A percentile compares a stretch with the other conserved stretches of the same genome.
These are phyloP conservation scores for Pythium biforme DNA, from an alignment of 352 stramenopile genomes.

Conservation along the genomic window DNA sequence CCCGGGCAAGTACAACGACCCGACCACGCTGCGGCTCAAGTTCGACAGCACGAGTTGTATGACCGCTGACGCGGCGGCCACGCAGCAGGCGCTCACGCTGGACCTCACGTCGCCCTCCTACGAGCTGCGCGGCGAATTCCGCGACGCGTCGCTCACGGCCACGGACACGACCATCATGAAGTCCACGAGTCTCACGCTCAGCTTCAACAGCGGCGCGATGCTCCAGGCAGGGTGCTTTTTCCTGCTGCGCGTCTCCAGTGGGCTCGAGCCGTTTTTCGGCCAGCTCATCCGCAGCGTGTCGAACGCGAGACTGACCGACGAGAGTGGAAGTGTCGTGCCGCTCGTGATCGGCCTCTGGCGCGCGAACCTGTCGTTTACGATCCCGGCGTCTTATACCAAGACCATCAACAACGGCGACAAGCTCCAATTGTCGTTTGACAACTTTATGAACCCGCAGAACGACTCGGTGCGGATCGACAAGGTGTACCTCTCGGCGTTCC, in stretches of 20 bases:
- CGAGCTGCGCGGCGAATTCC: slow-evolving; percentile 54
- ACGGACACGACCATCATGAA: slow-evolving; percentile 46
- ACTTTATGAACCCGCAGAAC: slow-evolving; percentile 68
- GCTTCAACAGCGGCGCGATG: slow-evolving; percentile 58
- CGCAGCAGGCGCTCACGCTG: slow-evolving; percentile 57
- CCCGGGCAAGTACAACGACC: slow-evolving; percentile 58
- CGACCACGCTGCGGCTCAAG: slow-evolving; percentile 47
- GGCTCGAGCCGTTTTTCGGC: slow-evolving; percentile 57
- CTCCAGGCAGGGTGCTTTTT: slow-evolving; percentile 59
- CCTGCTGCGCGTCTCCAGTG: slow-evolving; percentile 59
- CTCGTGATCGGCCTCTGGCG: slow-evolving; percentile 49
- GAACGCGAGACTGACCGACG: slow-evolving; percentile 41
- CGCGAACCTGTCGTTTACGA: slow-evolving; percentile 75
- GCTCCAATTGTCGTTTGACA: slow-evolving; percentile 59
- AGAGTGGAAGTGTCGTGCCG: slow-evolving; percentile 29
- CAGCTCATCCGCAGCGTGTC: slow-evolving; percentile 52
- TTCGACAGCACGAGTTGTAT: slow-evolving; percentile 58
- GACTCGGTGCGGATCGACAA: slow-evolving; percentile 58
- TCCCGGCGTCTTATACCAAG: slow-evolving; percentile 51
- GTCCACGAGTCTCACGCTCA: slow-evolving; percentile 51
- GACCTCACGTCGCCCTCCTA: slow-evolving; percentile 55
- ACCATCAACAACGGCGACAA: slow-evolving; percentile 76
- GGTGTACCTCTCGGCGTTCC: slow-evolving; percentile 64
- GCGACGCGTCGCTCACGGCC: slow-evolving; percentile 49
- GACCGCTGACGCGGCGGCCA: slow-evolving; percentile 13